Conservation (phyloP, 495 filamentous ascomycete species). For the Hypoxylon cercidicola region DNA sequence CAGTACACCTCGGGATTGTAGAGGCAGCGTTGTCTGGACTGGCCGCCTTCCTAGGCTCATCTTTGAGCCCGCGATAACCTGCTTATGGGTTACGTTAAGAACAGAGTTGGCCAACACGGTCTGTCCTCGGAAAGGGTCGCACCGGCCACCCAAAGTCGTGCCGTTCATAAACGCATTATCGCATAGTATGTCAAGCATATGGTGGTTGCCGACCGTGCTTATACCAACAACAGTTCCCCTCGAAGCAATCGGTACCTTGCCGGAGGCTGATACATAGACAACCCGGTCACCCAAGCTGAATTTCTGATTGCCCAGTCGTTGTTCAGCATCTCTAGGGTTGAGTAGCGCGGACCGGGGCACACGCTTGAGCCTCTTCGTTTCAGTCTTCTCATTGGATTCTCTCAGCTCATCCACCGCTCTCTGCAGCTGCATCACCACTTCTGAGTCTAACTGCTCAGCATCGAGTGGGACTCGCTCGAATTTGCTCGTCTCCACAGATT, state of each 20-base stretch:
- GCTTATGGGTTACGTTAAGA: constrained; percentile 84
- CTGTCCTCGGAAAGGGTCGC: constrained; percentile 95
- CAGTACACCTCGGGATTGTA: constrained; percentile 63
- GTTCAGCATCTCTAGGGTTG: constrained; percentile 90
- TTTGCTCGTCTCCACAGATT: constrained; percentile 84
- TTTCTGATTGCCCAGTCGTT: constrained; percentile 83
- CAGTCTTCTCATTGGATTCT: constrained; percentile 55
- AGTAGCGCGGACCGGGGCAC: constrained; percentile 89
- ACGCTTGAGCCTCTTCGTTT: constrained; percentile 73
- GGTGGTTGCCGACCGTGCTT: constrained; percentile 81
- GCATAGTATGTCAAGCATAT: constrained; percentile 90
- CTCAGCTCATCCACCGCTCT: constrained; percentile 70
- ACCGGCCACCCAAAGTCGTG: constrained; percentile 86
- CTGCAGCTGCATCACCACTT: constrained; percentile 85
- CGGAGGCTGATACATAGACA: constrained; percentile 91
- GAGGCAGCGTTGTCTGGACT: constrained; percentile 66
- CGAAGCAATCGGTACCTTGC: constrained; percentile 92
- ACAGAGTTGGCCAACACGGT: constrained; percentile 85
- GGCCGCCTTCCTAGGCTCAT: constrained; percentile 71
- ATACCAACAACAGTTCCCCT: constrained; percentile 93
- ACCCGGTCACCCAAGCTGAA: constrained; percentile 91
- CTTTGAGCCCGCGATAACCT: constrained; percentile 79
- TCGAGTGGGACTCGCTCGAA: constrained; percentile 95
- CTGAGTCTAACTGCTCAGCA: constrained; percentile 93
- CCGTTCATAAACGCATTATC: constrained; percentile 96